Evolutionary conservation across 164 flowering plant species (phyloP).

Genomic region (Taxillus chinensis): DNA sequence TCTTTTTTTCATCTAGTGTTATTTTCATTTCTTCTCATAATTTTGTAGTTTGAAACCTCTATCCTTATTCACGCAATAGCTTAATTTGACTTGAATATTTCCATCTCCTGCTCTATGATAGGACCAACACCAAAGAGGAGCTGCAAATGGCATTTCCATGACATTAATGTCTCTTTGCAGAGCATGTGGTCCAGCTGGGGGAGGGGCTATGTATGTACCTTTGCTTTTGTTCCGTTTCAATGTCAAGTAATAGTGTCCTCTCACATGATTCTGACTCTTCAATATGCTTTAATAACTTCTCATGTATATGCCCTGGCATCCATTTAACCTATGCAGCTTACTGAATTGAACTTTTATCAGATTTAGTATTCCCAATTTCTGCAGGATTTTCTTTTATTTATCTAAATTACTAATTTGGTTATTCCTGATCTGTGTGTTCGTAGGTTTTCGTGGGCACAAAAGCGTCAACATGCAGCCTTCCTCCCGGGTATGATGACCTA

Average conservation of each 20-base stretch:
- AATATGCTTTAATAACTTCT: too few relatives aligned
- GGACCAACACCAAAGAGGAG: constrained; percentile 75
- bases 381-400: neutral
- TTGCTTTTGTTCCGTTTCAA: neutral
- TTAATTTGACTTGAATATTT: neutral
- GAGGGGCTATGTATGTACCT: constrained; percentile 26
- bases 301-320: too few relatives aligned
- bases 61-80: constrained; percentile 7
- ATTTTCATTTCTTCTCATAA: neutral
- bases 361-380: too few relatives aligned
- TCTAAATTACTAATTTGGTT: too few relatives aligned
- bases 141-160: constrained; percentile 77
- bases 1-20: neutral
- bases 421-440: neutral
- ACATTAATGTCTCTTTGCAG: constrained; percentile 67
- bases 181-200: constrained; percentile 75
- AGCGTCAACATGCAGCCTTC: constrained; percentile 23
- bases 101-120: constrained; percentile 9
- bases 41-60: constrained; percentile 16
- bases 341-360: too few relatives aligned
- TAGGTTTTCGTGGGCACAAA: constrained; percentile 30
- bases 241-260: neutral
- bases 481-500: constrained; percentile 42
- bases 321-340: too few relatives aligned
- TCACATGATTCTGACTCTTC: neutral